Evolutionary conservation across 495 filamentous ascomycete genomes (phyloP).

Genomic region (Neurospora intermedia): DNA sequence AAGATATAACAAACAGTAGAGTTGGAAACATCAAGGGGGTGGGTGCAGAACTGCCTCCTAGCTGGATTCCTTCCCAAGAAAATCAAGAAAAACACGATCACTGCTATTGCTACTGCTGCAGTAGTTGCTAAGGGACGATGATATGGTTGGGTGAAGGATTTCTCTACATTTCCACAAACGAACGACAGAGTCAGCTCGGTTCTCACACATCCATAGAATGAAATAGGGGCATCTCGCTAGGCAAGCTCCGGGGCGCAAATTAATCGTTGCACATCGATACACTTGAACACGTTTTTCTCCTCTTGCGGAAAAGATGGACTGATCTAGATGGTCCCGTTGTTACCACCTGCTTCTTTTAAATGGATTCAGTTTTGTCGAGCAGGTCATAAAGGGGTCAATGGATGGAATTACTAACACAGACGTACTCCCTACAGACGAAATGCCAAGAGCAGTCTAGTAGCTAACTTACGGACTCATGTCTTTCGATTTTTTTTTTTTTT

Average conservation of each 20-base stretch:
- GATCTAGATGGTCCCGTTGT: too few relatives aligned
- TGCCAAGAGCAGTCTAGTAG: too few relatives aligned
- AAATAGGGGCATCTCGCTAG: not conserved
- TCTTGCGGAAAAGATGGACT: too few relatives aligned
- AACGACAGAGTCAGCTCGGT: not conserved
- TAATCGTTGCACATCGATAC: not conserved
- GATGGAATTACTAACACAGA: too few relatives aligned
- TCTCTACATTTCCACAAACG: not conserved
- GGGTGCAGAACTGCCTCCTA: not conserved
- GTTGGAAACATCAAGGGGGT: not conserved
- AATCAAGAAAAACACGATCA: not conserved
- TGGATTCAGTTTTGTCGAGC: too few relatives aligned
- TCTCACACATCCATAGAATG: not conserved
- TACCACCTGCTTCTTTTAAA: too few relatives aligned
- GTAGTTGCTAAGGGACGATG: not conserved
- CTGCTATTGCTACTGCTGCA: not conserved
- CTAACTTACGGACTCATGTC: too few relatives aligned
- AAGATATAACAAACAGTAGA: not conserved
- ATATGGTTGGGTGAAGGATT: not conserved
- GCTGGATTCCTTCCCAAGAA: not conserved
- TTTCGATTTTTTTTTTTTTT: too few relatives aligned
- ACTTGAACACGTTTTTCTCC: not conserved
- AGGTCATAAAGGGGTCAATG: too few relatives aligned
- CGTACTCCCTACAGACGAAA: too few relatives aligned
- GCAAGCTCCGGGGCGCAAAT: not conserved